Evolutionary conservation across 2,329 filamentous ascomycete genomes (phyloP).

Genomic region (Trichoderma sp.): DNA sequence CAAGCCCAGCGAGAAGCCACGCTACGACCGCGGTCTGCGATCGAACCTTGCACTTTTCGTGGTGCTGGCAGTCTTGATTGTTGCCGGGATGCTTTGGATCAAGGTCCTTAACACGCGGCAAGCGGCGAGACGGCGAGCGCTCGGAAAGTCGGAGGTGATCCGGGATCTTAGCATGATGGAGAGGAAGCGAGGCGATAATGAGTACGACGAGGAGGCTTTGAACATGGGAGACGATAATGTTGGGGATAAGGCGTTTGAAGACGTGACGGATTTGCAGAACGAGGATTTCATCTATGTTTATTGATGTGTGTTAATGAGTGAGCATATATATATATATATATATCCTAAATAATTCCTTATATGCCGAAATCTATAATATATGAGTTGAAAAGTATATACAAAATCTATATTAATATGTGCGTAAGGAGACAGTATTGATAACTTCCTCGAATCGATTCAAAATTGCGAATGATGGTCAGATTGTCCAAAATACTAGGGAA

Average conservation of each 20-base stretch:
- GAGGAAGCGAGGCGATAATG: slow-evolving; percentile 2
- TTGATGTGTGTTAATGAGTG: slow-evolving; percentile 22
- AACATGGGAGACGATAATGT: slow-evolving; percentile 24
- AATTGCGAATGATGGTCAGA: neutral
- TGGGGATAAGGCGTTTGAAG: slow-evolving; percentile 43
- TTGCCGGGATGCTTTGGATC: slow-evolving; percentile 34
- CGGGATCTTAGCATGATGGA: slow-evolving; percentile 51
- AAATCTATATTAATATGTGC: neutral
- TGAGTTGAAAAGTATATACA: neutral
- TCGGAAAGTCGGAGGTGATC: slow-evolving; percentile 45
- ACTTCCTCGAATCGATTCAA: neutral
- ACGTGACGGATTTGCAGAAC: slow-evolving; percentile 56
- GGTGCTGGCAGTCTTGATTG: slow-evolving; percentile 49
- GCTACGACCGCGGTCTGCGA: slow-evolving; percentile 55
- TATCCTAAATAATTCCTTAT: neutral
- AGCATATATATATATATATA: slow-evolving; percentile 6
- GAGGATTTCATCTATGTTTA: slow-evolving; percentile 60
- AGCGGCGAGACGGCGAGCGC: slow-evolving; percentile 32
- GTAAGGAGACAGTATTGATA: neutral
- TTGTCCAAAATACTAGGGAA: neutral
- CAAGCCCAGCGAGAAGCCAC: slow-evolving; percentile 55
- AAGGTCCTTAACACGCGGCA: slow-evolving; percentile 51
- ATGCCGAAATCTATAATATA: neutral
- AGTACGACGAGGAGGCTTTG: slow-evolving; percentile 24
- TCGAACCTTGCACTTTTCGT: slow-evolving; percentile 59